Percentiles rank a stretch among this genome's conserved stretches.
Conservation (phyloP, 1,139 yeast species). For the Tardiomyces blankii region DNA sequence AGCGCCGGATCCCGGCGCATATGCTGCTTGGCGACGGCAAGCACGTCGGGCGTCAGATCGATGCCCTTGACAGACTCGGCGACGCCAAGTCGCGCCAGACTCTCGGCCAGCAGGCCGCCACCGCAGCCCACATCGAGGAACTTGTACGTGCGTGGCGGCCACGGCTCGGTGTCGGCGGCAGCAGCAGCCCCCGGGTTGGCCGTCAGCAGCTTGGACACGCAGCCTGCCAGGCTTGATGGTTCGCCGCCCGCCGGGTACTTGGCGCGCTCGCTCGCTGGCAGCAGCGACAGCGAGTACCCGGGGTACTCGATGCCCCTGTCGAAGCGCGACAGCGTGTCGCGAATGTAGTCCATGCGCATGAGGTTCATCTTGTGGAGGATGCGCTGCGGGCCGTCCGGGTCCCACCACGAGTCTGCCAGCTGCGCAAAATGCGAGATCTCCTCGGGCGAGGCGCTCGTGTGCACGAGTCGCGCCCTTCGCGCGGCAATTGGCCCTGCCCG, state of each 20-base stretch:
- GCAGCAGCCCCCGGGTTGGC: not conserved
- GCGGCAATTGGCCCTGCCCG: too few species aligned
- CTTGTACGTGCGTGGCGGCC: constrained; percentile 19
- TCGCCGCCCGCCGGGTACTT: constrained; percentile 40
- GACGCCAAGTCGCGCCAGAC: constrained; percentile 65
- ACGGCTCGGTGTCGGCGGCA: not conserved
- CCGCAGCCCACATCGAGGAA: constrained; percentile 95
- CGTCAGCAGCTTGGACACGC: constrained; percentile 8
- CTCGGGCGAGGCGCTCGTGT: constrained; percentile 18
- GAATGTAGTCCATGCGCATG: constrained; percentile 77
- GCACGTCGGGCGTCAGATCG: constrained; percentile 74
- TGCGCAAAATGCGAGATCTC: constrained; percentile 77
- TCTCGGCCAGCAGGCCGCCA: constrained; percentile 86
- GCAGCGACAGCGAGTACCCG: constrained; percentile 56
- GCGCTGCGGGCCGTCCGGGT: constrained; percentile 82
- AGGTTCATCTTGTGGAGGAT: constrained; percentile 91
- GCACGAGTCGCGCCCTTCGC: not conserved
- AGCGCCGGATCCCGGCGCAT: constrained; percentile 52
- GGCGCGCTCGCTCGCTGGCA: constrained; percentile 44
- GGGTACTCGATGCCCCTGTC: constrained; percentile 49
- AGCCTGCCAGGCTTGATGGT: not conserved
- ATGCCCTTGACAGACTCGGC: constrained; percentile 63
- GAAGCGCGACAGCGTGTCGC: constrained; percentile 42
- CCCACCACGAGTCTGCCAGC: constrained; percentile 94
- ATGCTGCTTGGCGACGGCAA: constrained; percentile 71